Base-by-base conservation (phyloP, 768 basidiomycete genomes). In the Favolaschia claudopus region DNA sequence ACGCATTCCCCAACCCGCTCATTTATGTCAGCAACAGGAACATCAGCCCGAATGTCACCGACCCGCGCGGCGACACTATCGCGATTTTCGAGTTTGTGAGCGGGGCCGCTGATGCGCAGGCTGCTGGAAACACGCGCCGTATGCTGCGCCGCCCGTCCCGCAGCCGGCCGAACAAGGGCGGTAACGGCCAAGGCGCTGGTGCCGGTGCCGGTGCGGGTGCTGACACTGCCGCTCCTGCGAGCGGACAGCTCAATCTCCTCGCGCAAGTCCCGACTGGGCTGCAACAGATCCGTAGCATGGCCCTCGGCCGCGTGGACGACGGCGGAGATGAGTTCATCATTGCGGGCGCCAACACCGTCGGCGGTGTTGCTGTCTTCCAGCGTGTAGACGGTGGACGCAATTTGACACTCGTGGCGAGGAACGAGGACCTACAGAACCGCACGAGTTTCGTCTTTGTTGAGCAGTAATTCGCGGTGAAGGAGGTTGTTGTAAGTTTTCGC, bases 21-120 rank as follows among this genome's bases (percentile, higher is more conserved):
- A 79, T 87, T 60, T 87, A 87, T 67, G 74, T 74, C 20, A 85
- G 84, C 58, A 87, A 87, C 70, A 78, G 86, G 48, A 86, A 87
- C 69, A 77, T 74, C 5, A 85, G 80, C 36, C 53, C 53, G 20
- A 72, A 74, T 38, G 72, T 72, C 45, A 62, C 68, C 25, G 84
- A 85, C 62, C 69, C 78, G 24, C 73, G 72, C 14, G 86, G 86
- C 7, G 85, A 87, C 70, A 78, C 85, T 10, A 85, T 86, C 48
- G 84, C 83, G 22, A 80, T 87, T 60, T 85, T 84, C 67, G 75
- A 80, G 64, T 75, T 75, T 36, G 69, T 76, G 38, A 72, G 73
- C 47, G 62, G 61, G 19, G 62, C 29, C 24, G 24, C 59, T 33
- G 25, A 28, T 28, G 36, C 39, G 22, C 29, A 27, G 36, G n/a